phyloP scores from a whole-genome alignment of 768 basidiomycete genomes.

The Xerocomus spinulosus region DNA sequence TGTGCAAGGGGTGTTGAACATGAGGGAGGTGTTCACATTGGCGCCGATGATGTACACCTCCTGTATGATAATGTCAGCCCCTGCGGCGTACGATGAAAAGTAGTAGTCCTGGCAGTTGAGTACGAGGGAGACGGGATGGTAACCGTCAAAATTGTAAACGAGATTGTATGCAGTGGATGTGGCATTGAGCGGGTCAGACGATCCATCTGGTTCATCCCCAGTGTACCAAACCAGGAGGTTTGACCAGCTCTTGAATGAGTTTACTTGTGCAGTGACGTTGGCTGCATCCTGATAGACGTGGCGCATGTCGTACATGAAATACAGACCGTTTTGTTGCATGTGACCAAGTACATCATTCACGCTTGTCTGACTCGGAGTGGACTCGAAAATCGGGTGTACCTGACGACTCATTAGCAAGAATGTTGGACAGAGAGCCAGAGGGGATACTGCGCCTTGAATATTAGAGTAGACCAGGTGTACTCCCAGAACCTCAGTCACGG shows the following conservation, averaged over 20 bases:
- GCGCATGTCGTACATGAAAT: constrained; percentile 83
- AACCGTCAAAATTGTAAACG: constrained; percentile 59
- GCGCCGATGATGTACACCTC: constrained; percentile 48
- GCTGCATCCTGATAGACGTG: constrained; percentile 58
- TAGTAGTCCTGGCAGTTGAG: constrained; percentile 64
- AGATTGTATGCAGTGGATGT: constrained; percentile 46
- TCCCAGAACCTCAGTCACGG: no score
- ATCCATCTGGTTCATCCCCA: constrained; percentile 69
- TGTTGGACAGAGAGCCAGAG: constrained; percentile 21
- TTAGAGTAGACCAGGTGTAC: constrained; percentile 44
- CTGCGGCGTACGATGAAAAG: constrained; percentile 53
- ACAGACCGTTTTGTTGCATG: constrained; percentile 60
- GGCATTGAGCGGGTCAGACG: constrained; percentile 59
- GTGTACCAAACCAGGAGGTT: constrained; percentile 73
- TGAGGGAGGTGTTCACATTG: constrained; percentile 58
- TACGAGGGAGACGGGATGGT: constrained; percentile 63
- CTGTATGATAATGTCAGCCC: constrained; percentile 67
- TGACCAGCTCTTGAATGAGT: constrained; percentile 56
- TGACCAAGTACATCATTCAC: constrained; percentile 48
- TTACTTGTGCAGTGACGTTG: constrained; percentile 61
- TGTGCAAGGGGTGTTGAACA: constrained; percentile 61
- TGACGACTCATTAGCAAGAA: constrained; percentile 15
- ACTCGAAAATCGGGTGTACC: constrained; percentile 71
- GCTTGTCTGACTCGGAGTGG: constrained; percentile 48
- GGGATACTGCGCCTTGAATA: constrained; percentile 42